phyloP scores from a whole-genome alignment of 1,284 basidiomycete species.

The Trichosporon inkin region DNA sequence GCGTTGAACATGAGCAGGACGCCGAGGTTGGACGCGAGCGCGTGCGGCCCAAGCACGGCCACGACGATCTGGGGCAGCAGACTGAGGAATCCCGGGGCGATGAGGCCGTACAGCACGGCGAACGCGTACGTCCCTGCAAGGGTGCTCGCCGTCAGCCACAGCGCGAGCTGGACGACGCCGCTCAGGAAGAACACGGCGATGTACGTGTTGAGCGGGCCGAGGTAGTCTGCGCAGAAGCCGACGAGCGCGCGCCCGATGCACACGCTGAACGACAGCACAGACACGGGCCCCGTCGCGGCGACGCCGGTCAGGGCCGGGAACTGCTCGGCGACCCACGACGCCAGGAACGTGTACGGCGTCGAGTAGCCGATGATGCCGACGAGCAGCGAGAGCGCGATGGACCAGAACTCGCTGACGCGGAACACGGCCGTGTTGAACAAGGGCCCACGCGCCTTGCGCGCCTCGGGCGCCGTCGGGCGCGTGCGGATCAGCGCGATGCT shows the following conservation, averaged over 20 bases:
- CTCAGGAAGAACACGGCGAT: conserved; percentile 15
- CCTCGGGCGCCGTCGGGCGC: conserved; percentile 37
- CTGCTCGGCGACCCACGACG: conserved; percentile 25
- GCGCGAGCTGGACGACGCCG: conserved; percentile 15
- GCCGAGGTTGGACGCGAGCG: conserved; percentile 37
- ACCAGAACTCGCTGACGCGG: conserved; percentile 20
- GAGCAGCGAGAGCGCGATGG: conserved; percentile 28
- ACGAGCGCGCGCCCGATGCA: conserved; percentile 14
- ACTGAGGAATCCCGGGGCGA: conserved; percentile 34
- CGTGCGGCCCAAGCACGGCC: conserved; percentile 32
- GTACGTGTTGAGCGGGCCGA: conserved; percentile 22
- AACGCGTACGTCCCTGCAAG: conserved; percentile 13
- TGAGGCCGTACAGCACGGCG: conserved; percentile 16
- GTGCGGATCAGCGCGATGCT: conserved; percentile 33
- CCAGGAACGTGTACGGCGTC: conserved; percentile 29
- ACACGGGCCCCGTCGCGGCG: conserved; percentile 21
- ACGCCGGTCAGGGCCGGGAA: conserved; percentile 21
- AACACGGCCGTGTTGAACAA: conserved; percentile 27
- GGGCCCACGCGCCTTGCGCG: conserved; percentile 25
- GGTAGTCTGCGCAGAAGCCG: conserved; percentile 12
- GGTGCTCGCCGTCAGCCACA: conserved; percentile 18
- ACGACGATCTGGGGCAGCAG: conserved; percentile 38
- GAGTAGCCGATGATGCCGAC: conserved; percentile 32
- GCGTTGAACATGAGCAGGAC: conserved; percentile 18
- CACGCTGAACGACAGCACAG: conserved; percentile 15